A percentile compares a stretch with the other conserved stretches of the same genome.
These are phyloP conservation scores for Endoconidiophora polonica DNA, from an alignment of 2,329 filamentous ascomycete species.

Conservation along the genomic window DNA sequence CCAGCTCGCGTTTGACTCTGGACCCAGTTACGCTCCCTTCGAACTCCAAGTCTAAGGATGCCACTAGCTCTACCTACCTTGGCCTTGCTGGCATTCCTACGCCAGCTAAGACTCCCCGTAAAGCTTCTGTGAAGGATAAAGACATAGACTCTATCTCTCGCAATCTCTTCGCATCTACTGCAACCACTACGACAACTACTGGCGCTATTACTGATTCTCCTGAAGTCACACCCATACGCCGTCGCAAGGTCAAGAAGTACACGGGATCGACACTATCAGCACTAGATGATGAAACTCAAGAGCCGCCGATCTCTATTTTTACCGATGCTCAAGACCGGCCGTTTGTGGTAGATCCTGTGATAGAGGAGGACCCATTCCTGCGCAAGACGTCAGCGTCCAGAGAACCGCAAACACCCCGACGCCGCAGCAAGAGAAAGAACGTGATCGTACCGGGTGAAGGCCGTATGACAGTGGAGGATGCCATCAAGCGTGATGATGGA, in stretches of 20 bases:
- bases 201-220: slow-evolving; percentile 29
- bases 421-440: slow-evolving; percentile 37
- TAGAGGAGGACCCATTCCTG: slow-evolving; percentile 55
- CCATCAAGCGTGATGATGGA: slow-evolving; percentile 50
- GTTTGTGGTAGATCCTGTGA: slow-evolving; percentile 46
- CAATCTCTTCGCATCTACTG: slow-evolving; percentile 38
- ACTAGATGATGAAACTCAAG: slow-evolving; percentile 34
- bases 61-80: slow-evolving; percentile 19
- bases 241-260: slow-evolving; percentile 40
- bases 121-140: slow-evolving; percentile 36
- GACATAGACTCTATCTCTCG: slow-evolving; percentile 39
- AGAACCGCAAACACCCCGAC: slow-evolving; percentile 23
- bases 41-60: slow-evolving; percentile 18
- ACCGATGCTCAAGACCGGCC: slow-evolving; percentile 67
- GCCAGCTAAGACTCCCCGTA: slow-evolving; percentile 61
- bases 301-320: slow-evolving; percentile 53
- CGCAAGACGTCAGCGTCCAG: slow-evolving; percentile 23
- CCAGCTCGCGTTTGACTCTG: slow-evolving; percentile 21
- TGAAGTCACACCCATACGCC: slow-evolving; percentile 42
- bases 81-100: slow-evolving; percentile 49
- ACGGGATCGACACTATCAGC: slow-evolving; percentile 35
- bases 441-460: slow-evolving; percentile 41
- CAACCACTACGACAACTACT: not conserved
- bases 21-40: slow-evolving; percentile 28
- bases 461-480: slow-evolving; percentile 43